phyloP scores from a whole-genome alignment of 495 filamentous ascomycete genomes.

The Halenospora varia region DNA sequence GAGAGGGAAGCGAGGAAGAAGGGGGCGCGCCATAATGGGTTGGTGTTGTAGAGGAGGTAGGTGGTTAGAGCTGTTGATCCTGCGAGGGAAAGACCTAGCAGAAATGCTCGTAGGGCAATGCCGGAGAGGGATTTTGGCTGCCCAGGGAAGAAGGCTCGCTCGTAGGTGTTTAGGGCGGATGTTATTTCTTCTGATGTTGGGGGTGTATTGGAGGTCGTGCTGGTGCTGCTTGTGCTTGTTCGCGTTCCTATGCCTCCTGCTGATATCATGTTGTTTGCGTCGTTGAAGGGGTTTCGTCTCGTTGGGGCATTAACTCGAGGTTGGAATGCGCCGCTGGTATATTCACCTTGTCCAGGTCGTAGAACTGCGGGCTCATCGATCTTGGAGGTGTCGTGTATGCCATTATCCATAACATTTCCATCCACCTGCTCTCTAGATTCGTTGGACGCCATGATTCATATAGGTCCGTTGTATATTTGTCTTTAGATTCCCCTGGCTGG shows the following conservation, averaged over 20 bases:
- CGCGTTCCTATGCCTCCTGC: conserved; percentile 1
- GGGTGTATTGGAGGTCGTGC: background rate
- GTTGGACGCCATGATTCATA: too few relatives aligned
- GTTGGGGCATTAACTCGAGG: background rate
- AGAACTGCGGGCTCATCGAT: background rate
- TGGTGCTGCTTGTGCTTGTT: background rate
- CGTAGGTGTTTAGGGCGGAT: conserved; percentile 29
- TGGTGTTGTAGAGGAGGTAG: conserved; percentile 32
- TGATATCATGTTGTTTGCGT: conserved; percentile 10
- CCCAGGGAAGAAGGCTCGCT: conserved; percentile 35
- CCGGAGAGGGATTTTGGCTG: conserved; percentile 69
- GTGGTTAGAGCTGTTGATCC: conserved; percentile 39
- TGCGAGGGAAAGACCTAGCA: conserved; percentile 46
- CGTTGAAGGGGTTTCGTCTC: conserved; percentile 3
- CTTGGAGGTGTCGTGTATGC: background rate
- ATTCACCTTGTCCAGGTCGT: background rate
- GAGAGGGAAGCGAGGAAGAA: conserved; percentile 75
- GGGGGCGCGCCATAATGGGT: conserved; percentile 73
- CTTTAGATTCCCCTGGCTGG: too few relatives aligned
- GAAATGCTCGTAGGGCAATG: conserved; percentile 67
- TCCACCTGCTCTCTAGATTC: too few relatives aligned
- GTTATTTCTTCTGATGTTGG: conserved; percentile 2
- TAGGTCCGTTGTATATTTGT: too few relatives aligned
- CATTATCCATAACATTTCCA: too few relatives aligned
- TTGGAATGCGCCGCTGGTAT: background rate